Base-by-base conservation (phyloP, 352 stramenopile species). In the Phytophthora citricola region DNA sequence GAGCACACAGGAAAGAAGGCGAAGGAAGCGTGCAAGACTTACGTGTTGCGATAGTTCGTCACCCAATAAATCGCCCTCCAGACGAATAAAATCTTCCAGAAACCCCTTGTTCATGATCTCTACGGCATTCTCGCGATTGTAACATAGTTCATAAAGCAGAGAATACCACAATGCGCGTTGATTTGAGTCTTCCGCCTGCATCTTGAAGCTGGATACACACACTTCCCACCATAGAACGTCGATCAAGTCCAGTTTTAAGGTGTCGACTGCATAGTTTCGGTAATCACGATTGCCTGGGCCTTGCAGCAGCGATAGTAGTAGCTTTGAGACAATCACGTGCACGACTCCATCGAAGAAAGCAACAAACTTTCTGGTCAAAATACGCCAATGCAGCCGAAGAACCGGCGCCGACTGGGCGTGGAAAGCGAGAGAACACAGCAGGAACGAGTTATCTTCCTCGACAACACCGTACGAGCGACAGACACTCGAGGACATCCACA, bases 201-300 rank as follows among this genome's bases (percentile, higher is more conserved):
- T 9, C 1, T 51, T 22, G 11, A 36, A 24, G 9, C 11, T 55
- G 0, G 12, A 14, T 20, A 32, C 14, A 8, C 11, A 40, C 4
- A 61, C 22, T 41, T 71, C 14, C 57, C 58, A 71, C 44, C 63
- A 58, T 5, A 71, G 27, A 2, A 48, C 32, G 7, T 71, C 63
- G 6, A 71, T 43, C 39, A 71, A 58, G 20, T 71, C 31, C 6
- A 71, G 2, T 15, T 58, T 41, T 5, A 41, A 57, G 5, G 38
- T 45, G 8, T 52, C 26, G 1, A 22, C n/a, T 29, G 44, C 29
- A 41, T 63, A 71, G 11, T 2, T 12, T 17, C 32, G 26, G 14
- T 45, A 67, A 5, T 55, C 41, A 1, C 2, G 0, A 24, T 22
- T 43, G 5, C 10, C 27, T 27, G 47, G 15, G 8, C 22, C 22